phyloP scores from a whole-genome alignment of 2,329 filamentous ascomycete genomes.

The Lachnellula hyalina region DNA sequence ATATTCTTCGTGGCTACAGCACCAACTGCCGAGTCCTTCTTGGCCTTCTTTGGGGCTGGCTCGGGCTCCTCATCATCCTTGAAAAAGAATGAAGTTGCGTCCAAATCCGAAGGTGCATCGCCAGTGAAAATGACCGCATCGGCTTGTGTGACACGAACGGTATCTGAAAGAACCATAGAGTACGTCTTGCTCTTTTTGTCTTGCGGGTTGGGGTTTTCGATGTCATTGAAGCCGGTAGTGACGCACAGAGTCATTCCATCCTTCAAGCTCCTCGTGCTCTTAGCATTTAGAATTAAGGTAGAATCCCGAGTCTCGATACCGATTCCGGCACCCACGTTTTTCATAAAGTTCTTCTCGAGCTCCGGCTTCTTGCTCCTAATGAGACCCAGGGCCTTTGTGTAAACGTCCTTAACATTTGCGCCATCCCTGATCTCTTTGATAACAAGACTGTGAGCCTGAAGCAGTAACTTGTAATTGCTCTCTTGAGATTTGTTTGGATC shows the following conservation, averaged over 20 bases:
- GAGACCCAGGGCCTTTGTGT: slow-evolving; percentile 74
- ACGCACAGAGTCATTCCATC: slow-evolving; percentile 97
- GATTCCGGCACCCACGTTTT: slow-evolving; percentile 86
- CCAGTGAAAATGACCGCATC: slow-evolving; percentile 89
- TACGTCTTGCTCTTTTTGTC: slow-evolving; percentile 88
- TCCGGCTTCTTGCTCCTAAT: slow-evolving; percentile 91
- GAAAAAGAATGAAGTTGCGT: slow-evolving; percentile 97
- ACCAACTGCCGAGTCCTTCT: slow-evolving; percentile 75
- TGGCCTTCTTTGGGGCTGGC: slow-evolving; percentile 83
- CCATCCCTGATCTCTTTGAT: slow-evolving; percentile 89
- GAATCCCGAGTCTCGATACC: slow-evolving; percentile 86
- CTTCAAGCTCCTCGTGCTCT: slow-evolving; percentile 77
- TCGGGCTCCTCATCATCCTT: slow-evolving; percentile 90
- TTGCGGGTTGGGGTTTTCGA: slow-evolving; percentile 80
- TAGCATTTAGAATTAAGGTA: slow-evolving; percentile 78
- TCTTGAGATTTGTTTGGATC: slow-evolving; percentile 97
- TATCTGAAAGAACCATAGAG: slow-evolving; percentile 86
- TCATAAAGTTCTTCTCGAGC: slow-evolving; percentile 88
- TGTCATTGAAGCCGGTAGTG: slow-evolving; percentile 82
- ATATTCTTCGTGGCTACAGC: slow-evolving; percentile 94
- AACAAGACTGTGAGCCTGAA: slow-evolving; percentile 79
- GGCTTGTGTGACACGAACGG: slow-evolving; percentile 75
- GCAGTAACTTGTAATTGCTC: slow-evolving; percentile 84
- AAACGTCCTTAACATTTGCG: slow-evolving; percentile 80
- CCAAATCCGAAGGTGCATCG: slow-evolving; percentile 84